Percentiles rank a stretch among this genome's conserved stretches.
Evolutionary conservation across 2,329 filamentous ascomycete species (phyloP).

Genomic region (Xylariaceae sp.): DNA sequence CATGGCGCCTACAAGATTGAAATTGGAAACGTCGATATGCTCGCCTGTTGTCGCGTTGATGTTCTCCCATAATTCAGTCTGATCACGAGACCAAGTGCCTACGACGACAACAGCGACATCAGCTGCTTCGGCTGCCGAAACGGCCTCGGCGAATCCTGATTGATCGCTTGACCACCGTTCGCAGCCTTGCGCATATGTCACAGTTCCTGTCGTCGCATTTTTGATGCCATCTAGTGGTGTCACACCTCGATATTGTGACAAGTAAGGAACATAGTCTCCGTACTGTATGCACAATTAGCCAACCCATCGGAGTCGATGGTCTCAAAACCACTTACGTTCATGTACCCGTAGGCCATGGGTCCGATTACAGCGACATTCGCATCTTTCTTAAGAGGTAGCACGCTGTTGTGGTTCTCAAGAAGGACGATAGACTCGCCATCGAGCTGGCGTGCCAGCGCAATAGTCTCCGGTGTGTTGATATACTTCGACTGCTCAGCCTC

Average conservation of each 20-base stretch:
- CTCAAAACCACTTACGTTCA: conserved; percentile 52
- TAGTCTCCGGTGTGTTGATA: conserved; percentile 58
- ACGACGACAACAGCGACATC: conserved; percentile 72
- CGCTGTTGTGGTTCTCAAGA: conserved; percentile 53
- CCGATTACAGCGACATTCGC: conserved; percentile 71
- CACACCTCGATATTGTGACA: conserved; percentile 60
- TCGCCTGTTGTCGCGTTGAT: conserved; percentile 73
- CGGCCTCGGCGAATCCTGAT: conserved; percentile 62
- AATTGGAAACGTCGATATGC: conserved; percentile 61
- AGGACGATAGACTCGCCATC: conserved; percentile 62
- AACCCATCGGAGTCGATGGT: not conserved
- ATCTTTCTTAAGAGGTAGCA: conserved; percentile 55
- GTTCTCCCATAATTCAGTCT: conserved; percentile 65
- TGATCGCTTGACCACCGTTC: conserved; percentile 69
- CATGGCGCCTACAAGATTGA: conserved; percentile 69
- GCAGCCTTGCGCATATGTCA: conserved; percentile 66
- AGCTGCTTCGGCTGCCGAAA: conserved; percentile 60
- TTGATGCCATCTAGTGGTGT: conserved; percentile 68
- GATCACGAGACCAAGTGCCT: conserved; percentile 72
- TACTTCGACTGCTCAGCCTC: conserved; percentile 51
- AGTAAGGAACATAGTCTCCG: conserved; percentile 69
- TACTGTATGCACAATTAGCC: conserved; percentile 41
- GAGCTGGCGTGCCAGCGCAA: conserved; percentile 57
- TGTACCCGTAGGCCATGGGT: conserved; percentile 67
- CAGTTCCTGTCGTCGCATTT: conserved; percentile 53